Base-by-base conservation (phyloP, 176 grass and related monocot genomes). In the Rhipidocladum racemiflorum region DNA sequence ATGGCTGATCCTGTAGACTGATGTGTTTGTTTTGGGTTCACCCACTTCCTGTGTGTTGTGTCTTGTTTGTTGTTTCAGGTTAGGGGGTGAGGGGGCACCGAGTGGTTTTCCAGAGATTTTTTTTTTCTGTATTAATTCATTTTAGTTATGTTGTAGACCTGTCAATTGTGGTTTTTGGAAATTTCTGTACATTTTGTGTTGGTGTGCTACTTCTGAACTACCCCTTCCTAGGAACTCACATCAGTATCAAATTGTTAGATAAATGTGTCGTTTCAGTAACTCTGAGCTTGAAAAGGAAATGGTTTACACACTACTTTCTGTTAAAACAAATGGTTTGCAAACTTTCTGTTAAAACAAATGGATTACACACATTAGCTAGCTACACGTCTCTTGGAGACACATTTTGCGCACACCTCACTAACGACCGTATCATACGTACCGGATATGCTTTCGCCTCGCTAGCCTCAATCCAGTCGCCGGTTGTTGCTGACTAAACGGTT, bases 21-120 rank as follows among this genome's bases (percentile, higher is more conserved):
- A 75, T 86, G 20, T 83, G 64, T 87, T 88, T 88, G 65, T 84
- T 88, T 90, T 8, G 64, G 70, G 74, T 87, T 89, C 78, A 74
- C 63, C 39, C 74, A 70, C 63, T 46, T 75, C 70, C 48, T 59
- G 72, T 83, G 83, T 61, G 75, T 61, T 70, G 55, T 61, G 32
- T 78, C 71, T 82, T 61, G 65, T 25, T 0, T 25, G 59, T 61
- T 61, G 27, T 61, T 61, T 61, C 59, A 2, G 29, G 13, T 61
- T 61, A 61, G 11, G 10, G 27, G 25, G 27, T 12, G 25, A 29
- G 59, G 67, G 55, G 72, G 78, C 57, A 72, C 56, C 83, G 78
- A 50, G 67, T 90, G 68, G 69, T 82, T 57, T 57, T 64, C 38
- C 65, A 60, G 76, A 74, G 28, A 36, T 80, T 34, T 30, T 35